A percentile compares a stretch with the other conserved stretches of the same genome.
phyloP scores from a whole-genome alignment of 331 rosid genomes.

The Spiraea crenata region DNA sequence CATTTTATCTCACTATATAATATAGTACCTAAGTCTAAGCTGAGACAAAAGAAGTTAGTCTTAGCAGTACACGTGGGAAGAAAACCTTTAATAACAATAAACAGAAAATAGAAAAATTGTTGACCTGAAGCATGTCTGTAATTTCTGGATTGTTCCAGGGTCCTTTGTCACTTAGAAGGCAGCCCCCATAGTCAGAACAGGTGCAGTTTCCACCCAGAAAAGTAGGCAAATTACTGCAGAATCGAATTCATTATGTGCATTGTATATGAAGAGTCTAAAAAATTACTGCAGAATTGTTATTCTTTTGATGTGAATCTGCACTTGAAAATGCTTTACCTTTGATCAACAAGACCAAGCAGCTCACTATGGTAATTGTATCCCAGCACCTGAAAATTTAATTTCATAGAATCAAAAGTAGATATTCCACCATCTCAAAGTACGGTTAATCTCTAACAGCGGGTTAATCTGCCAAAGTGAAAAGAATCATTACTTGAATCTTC shows the following conservation, averaged over 20 bases:
- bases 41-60: neutral
- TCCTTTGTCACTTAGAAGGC: constrained; percentile 76
- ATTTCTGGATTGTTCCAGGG: constrained; percentile 77
- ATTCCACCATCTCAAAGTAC: neutral
- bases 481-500: constrained; percentile 60
- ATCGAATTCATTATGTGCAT: neutral
- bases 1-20: constrained; percentile 6
- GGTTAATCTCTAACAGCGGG: neutral
- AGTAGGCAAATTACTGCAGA: constrained; percentile 73
- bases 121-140: constrained; percentile 63
- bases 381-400: constrained; percentile 53
- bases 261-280: neutral
- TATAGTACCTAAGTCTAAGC: neutral
- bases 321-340: constrained; percentile 42
- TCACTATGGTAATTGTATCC: constrained; percentile 55
- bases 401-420: neutral
- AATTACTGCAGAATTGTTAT: constrained; percentile 44
- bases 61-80: neutral
- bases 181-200: constrained; percentile 75
- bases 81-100: neutral
- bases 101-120: neutral
- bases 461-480: constrained; percentile 12
- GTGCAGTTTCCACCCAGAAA: constrained; percentile 82
- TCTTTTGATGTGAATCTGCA: neutral
- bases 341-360: constrained; percentile 53